These are phyloP conservation scores for Baudoinia panamericana DNA, from an alignment of 495 filamentous ascomycete genomes.

Conservation along the genomic window DNA sequence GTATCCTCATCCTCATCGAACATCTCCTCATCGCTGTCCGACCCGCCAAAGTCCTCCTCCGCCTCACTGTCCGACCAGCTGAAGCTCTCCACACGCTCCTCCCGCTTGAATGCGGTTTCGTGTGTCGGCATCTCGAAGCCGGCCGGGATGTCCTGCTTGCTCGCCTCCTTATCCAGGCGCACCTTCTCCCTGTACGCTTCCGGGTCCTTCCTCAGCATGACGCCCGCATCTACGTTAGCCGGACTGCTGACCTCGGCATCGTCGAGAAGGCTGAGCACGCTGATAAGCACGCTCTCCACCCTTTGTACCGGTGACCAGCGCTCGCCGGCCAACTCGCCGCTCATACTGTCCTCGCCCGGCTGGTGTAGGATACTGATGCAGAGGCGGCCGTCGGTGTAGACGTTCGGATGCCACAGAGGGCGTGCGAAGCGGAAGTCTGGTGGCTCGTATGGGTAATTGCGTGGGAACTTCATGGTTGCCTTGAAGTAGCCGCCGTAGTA, in stretches of 20 bases:
- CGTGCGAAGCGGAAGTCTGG: slow-evolving; percentile 69
- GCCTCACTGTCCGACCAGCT: slow-evolving; percentile 65
- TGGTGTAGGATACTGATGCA: slow-evolving; percentile 95
- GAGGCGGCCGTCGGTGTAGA: slow-evolving; percentile 77
- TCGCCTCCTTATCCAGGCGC: slow-evolving; percentile 52
- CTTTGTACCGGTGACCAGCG: slow-evolving; percentile 89
- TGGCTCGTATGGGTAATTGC: slow-evolving; percentile 84
- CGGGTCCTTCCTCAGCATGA: slow-evolving; percentile 64
- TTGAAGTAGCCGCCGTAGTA: slow-evolving; percentile 92
- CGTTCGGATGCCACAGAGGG: slow-evolving; percentile 82
- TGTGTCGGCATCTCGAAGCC: slow-evolving; percentile 74
- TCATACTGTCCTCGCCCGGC: slow-evolving; percentile 82
- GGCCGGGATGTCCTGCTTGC: slow-evolving; percentile 64
- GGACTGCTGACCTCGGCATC: slow-evolving; percentile 85
- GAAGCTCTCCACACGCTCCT: slow-evolving; percentile 57
- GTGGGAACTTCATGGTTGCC: slow-evolving; percentile 73
- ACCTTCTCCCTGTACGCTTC: slow-evolving; percentile 56
- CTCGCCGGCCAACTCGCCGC: slow-evolving; percentile 75
- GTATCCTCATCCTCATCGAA: slow-evolving; percentile 24
- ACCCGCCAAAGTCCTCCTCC: slow-evolving; percentile 61
- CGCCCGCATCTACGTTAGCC: slow-evolving; percentile 86
- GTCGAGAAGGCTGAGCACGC: slow-evolving; percentile 84
- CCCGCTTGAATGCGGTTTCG: slow-evolving; percentile 47
- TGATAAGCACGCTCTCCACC: slow-evolving; percentile 86
- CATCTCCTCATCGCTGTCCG: slow-evolving; percentile 45